These are phyloP conservation scores for Cynanchum wilfordii DNA, from an alignment of 257 asterid species.

Conservation along the genomic window DNA sequence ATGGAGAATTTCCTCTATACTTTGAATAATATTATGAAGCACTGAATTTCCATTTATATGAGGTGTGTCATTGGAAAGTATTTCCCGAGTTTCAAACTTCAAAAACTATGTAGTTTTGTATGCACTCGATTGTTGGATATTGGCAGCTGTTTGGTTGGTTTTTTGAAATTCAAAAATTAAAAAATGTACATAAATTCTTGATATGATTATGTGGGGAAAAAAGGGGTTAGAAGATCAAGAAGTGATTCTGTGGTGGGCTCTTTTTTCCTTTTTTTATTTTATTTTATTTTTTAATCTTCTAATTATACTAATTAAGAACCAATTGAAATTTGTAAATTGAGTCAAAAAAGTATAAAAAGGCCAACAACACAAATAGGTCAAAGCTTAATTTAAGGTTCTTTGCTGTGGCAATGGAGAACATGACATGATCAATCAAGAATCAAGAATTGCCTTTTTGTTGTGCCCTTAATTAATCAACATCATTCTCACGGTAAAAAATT, in stretches of 20 bases:
- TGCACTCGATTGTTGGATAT: neutral
- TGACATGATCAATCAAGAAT: neutral
- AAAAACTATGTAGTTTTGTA: neutral
- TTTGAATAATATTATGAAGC: too few species aligned
- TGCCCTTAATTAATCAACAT: too few species aligned
- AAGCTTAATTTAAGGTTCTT: conserved; percentile 1
- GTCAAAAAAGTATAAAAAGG: neutral
- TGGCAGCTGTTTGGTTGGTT: too few species aligned
- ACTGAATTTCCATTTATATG: neutral
- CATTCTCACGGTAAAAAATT: too few species aligned
- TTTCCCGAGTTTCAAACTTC: neutral
- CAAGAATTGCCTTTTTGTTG: neutral
- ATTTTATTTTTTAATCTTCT: too few species aligned
- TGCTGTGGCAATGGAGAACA: neutral
- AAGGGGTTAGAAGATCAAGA: neutral
- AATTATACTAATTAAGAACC: neutral
- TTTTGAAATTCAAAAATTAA: neutral
- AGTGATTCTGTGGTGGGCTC: neutral
- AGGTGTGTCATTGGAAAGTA: neutral
- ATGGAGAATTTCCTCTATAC: neutral
- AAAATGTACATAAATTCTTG: neutral
- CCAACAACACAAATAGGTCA: neutral
- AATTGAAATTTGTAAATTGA: neutral
- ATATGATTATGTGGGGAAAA: conserved; percentile 1
- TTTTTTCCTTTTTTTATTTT: too few species aligned